Evolutionary conservation across 139 green algal genomes (phyloP).

Genomic region (Chlorella sp.): DNA sequence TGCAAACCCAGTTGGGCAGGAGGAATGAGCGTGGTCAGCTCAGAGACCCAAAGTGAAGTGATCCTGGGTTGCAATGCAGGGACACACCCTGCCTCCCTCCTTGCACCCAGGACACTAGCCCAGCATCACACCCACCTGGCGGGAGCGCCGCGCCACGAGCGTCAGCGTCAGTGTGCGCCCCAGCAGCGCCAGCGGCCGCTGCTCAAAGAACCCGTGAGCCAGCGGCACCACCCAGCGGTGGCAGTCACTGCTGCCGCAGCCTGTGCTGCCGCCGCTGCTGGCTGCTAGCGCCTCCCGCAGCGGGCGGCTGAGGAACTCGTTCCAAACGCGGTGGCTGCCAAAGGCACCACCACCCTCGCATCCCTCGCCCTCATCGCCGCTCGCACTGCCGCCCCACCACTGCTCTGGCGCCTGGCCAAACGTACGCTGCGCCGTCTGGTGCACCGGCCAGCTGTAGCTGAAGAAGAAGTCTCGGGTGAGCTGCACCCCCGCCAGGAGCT

Average conservation of each 20-base stretch:
- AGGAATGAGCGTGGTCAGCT: too few species aligned
- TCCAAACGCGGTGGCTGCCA: slow-evolving; percentile 95
- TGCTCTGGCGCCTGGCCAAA: slow-evolving; percentile 36
- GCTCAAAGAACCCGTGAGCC: slow-evolving; percentile 94
- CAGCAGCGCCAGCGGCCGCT: slow-evolving; percentile 82
- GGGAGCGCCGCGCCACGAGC: slow-evolving; percentile 85
- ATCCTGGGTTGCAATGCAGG: too few species aligned
- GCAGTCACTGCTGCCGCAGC: slow-evolving; percentile 15
- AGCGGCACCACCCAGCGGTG: slow-evolving; percentile 86
- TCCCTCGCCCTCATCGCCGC: neutral
- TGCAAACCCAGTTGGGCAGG: slow-evolving; percentile 44
- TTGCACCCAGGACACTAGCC: too few species aligned
- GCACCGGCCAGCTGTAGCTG: slow-evolving; percentile 87
- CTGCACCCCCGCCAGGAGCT: slow-evolving; percentile 85
- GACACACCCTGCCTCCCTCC: too few species aligned
- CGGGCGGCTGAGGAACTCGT: slow-evolving; percentile 82
- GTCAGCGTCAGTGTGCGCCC: slow-evolving; percentile 88
- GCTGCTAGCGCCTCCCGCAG: slow-evolving; percentile 64
- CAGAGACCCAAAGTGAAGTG: too few species aligned
- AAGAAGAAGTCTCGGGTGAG: slow-evolving; percentile 96
- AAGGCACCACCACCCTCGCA: slow-evolving; percentile 43
- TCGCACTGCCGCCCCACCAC: slow-evolving; percentile 3
- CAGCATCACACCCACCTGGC: neutral
- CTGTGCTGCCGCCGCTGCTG: too few species aligned
- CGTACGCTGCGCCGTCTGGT: slow-evolving; percentile 81